Percentiles rank a stretch among this genome's conserved stretches.
phyloP scores from a whole-genome alignment of 441 rosid species.

The Gossypium lobatum region DNA sequence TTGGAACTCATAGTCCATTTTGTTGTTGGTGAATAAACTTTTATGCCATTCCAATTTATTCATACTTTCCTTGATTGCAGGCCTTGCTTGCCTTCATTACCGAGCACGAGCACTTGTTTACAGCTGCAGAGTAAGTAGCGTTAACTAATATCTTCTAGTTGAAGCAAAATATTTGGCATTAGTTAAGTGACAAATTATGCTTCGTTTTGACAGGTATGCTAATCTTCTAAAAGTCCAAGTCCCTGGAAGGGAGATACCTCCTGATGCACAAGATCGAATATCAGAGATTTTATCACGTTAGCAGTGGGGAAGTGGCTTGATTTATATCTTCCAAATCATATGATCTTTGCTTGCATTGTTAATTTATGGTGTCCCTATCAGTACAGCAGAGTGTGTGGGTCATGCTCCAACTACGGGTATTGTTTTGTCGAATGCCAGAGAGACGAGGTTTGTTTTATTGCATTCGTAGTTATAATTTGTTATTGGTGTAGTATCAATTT shows the following conservation, averaged over 20 bases:
- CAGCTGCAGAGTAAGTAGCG: conserved; percentile 62
- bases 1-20: not conserved
- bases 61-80: conserved; percentile 33
- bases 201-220: conserved; percentile 41
- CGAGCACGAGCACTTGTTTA: conserved; percentile 66
- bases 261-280: conserved; percentile 60
- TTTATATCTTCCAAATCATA: conserved; percentile 4
- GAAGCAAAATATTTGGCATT: not conserved
- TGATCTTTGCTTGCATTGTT: not conserved
- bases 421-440: conserved; percentile 16
- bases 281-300: conserved; percentile 50
- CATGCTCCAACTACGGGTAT: conserved; percentile 6
- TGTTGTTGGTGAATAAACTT: not conserved
- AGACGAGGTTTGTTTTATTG: not conserved
- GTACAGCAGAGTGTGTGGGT: conserved; percentile 8
- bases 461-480: conserved; percentile 4
- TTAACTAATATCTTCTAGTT: not conserved
- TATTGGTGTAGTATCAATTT: conserved; percentile 19
- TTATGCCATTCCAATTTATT: conserved; percentile 12
- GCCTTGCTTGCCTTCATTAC: conserved; percentile 55
- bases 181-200: not conserved
- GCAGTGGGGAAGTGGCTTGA: conserved; percentile 1
- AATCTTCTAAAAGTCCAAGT: conserved; percentile 66
- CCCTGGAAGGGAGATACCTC: conserved; percentile 79
- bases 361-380: not conserved